A percentile compares a stretch with the other conserved stretches of the same genome.
Conservation (phyloP, 257 asterid genomes). For the Solanum lignicaule region DNA sequence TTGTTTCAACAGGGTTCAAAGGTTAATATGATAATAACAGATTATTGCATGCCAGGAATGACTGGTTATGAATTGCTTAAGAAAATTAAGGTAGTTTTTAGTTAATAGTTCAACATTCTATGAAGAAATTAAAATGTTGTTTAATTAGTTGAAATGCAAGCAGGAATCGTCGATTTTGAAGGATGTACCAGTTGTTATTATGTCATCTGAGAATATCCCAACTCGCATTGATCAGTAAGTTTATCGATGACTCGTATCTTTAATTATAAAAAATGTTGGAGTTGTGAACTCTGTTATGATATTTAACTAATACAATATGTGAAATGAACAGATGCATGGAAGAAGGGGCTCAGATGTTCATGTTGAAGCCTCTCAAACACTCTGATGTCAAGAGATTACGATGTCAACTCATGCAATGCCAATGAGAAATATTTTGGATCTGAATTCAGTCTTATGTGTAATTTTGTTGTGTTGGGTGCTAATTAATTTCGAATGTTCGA, state of each 20-base stretch:
- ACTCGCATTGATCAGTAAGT: slow-evolving; percentile 45
- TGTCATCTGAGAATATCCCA: slow-evolving; percentile 65
- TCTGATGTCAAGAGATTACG: slow-evolving; percentile 46
- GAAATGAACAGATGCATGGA: slow-evolving; percentile 33
- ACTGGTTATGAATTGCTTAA: slow-evolving; percentile 58
- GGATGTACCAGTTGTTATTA: slow-evolving; percentile 54
- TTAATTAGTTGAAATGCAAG: background rate
- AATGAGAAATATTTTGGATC: background rate
- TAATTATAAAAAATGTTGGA: background rate
- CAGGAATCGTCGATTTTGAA: slow-evolving; percentile 54
- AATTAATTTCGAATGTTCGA: background rate
- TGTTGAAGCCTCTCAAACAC: slow-evolving; percentile 56
- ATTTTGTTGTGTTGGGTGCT: background rate
- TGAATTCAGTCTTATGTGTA: background rate
- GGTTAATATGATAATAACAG: slow-evolving; percentile 56
- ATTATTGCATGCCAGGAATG: slow-evolving; percentile 73
- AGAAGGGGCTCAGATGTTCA: slow-evolving; percentile 67
- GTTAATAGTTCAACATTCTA: background rate
- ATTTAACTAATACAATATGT: background rate
- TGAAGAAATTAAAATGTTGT: background rate
- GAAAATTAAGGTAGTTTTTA: slow-evolving; percentile 45
- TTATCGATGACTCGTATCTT: background rate
- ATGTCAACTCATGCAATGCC: slow-evolving; percentile 30
- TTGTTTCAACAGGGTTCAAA: slow-evolving; percentile 23
- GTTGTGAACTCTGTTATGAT: background rate